phyloP scores from a whole-genome alignment of 75 land plant species.

The Pinus albicaulis region DNA sequence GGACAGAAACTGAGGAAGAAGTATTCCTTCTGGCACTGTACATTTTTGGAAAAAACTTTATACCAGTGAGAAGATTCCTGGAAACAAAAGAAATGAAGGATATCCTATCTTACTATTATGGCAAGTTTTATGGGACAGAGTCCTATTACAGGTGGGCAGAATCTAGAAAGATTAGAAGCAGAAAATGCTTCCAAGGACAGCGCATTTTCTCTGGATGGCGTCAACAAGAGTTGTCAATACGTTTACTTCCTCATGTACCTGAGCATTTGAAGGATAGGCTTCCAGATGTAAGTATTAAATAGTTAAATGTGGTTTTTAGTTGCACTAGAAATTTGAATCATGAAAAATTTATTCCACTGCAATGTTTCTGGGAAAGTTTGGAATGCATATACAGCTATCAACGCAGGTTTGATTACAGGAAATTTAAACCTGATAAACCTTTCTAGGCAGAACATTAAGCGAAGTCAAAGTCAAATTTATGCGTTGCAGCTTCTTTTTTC shows the following conservation, averaged over 20 bases:
- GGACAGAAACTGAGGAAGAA: conserved; percentile 47
- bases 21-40: conserved; percentile 72
- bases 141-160: conserved; percentile 62
- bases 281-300: conserved; percentile 45
- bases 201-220: conserved; percentile 63
- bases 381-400: neutral
- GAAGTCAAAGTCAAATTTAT: neutral
- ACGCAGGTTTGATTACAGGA: conserved; percentile 2
- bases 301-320: conserved; percentile 1
- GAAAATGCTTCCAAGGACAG: conserved; percentile 39
- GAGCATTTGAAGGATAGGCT: conserved; percentile 28
- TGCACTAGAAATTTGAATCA: neutral
- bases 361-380: neutral
- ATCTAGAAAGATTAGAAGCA: conserved; percentile 42
- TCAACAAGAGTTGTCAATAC: conserved; percentile 60
- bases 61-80: conserved; percentile 37
- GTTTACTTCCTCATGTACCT: conserved; percentile 37
- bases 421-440: neutral
- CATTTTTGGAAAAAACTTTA: conserved; percentile 66
- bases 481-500: neutral
- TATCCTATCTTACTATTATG: conserved; percentile 58
- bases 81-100: conserved; percentile 51
- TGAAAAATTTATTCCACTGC: neutral
- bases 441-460: neutral
- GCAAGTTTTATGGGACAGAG: conserved; percentile 49